These are phyloP conservation scores for Ciborinia camelliae DNA, from an alignment of 2,329 filamentous ascomycete genomes.

Conservation along the genomic window DNA sequence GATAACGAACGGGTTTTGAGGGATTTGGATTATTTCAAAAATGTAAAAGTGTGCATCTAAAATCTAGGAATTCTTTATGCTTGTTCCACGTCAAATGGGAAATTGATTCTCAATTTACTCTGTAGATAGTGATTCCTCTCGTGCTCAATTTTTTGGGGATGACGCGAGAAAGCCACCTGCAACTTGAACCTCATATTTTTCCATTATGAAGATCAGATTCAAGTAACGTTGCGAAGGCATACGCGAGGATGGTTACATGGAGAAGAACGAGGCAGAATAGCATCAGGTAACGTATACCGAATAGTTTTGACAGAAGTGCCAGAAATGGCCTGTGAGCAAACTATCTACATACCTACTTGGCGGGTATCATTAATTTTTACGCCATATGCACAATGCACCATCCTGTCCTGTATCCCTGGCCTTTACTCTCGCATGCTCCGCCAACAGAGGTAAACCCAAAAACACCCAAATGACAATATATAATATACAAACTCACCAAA, in stretches of 20 bases:
- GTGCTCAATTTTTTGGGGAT: neutral
- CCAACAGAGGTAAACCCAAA: neutral
- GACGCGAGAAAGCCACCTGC: neutral
- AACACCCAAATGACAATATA: too few relatives aligned
- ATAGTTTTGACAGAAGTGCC: neutral
- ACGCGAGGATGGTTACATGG: neutral
- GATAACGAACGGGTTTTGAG: accelerated
- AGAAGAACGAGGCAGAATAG: neutral
- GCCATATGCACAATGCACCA: conserved; percentile 11
- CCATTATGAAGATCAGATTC: neutral
- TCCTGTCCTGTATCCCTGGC: neutral
- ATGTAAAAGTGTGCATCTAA: neutral
- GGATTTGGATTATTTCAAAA: neutral
- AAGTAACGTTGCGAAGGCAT: conserved; percentile 3
- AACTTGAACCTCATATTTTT: too few relatives aligned
- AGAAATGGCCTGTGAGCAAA: conserved; percentile 4
- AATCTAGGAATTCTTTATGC: neutral
- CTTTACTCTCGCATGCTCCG: neutral
- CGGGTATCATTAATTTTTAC: conserved; percentile 19
- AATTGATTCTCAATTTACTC: neutral
- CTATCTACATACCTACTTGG: conserved; percentile 9
- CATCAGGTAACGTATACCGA: neutral
- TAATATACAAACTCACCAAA: neutral
- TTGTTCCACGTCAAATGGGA: neutral
- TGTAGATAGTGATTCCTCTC: neutral